phyloP scores from a whole-genome alignment of 768 basidiomycete species.

The Boletus sp. region DNA sequence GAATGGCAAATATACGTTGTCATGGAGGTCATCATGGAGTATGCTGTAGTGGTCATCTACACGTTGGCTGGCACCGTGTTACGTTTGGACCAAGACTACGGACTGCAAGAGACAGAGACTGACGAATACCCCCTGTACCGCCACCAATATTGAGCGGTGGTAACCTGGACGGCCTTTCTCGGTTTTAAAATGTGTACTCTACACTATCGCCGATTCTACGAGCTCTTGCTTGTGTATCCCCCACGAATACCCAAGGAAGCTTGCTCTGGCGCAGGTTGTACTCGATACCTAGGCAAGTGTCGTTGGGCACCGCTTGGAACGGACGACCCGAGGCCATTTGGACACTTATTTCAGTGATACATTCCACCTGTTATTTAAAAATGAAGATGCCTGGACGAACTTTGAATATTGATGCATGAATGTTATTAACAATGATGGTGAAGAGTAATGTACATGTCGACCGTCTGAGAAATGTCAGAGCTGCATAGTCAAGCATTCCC shows the following conservation, averaged over 20 bases:
- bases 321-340: neutral
- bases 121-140: conserved; percentile 37
- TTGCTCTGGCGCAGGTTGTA: neutral
- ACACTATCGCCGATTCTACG: neutral
- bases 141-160: conserved; percentile 22
- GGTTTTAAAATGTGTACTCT: neutral
- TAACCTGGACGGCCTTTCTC: neutral
- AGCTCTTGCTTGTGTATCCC: neutral
- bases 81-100: conserved; percentile 33
- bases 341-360: neutral
- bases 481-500: conserved; percentile 74
- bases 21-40: conserved; percentile 63
- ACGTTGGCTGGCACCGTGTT: conserved; percentile 26
- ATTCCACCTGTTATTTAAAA: conserved; percentile 1
- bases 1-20: conserved; percentile 56
- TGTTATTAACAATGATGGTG: neutral
- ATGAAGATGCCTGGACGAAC: neutral
- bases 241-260: neutral
- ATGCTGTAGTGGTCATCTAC: conserved; percentile 45
- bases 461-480: conserved; percentile 45
- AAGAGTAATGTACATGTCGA: neutral
- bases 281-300: neutral
- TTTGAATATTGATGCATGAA: neutral
- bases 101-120: conserved; percentile 10
- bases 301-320: neutral